Conservation (phyloP, 306 rosid genomes). For the Sophora flavescens region DNA sequence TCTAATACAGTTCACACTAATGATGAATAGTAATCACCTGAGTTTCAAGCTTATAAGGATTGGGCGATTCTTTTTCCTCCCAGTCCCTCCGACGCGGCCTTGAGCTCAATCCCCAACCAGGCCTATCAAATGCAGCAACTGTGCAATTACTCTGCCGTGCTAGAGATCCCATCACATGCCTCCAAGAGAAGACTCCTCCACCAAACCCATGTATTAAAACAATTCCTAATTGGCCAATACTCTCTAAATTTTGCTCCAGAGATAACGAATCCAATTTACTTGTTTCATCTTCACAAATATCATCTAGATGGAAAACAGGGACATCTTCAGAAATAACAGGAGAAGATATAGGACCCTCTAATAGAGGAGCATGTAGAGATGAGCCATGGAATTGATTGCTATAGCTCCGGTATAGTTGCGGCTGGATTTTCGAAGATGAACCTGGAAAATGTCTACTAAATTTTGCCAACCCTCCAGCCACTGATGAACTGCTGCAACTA, state of each 20-base stretch:
- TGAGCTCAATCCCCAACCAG: conserved; percentile 98
- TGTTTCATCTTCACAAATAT: conserved; percentile 60
- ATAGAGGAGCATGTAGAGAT: conserved; percentile 79
- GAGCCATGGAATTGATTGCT: conserved; percentile 88
- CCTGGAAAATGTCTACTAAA: conserved; percentile 61
- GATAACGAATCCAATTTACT: conserved; percentile 47
- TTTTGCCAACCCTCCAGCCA: conserved; percentile 65
- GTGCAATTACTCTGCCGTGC: conserved; percentile 81
- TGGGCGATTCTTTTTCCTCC: conserved; percentile 86
- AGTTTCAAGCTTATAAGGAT: conserved; percentile 90
- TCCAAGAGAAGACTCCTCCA: conserved; percentile 99
- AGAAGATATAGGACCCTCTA: conserved; percentile 64
- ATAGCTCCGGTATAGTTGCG: conserved; percentile 77
- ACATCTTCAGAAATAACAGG: conserved; percentile 70
- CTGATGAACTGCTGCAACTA: conserved; percentile 54
- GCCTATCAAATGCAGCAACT: conserved; percentile 95
- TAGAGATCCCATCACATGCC: conserved; percentile 89
- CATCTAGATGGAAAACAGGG: conserved; percentile 72
- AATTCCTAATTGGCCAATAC: conserved; percentile 69
- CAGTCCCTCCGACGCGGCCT: conserved; percentile 78
- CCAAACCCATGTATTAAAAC: conserved; percentile 96
- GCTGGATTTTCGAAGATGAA: conserved; percentile 66
- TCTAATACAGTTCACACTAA: conserved; percentile 13
- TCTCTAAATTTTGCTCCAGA: conserved; percentile 57
- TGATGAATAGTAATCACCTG: conserved; percentile 66